These are phyloP conservation scores for Polytrichum formosum DNA, from an alignment of 225 moss, liverwort and hornwort genomes.

Conservation along the genomic window DNA sequence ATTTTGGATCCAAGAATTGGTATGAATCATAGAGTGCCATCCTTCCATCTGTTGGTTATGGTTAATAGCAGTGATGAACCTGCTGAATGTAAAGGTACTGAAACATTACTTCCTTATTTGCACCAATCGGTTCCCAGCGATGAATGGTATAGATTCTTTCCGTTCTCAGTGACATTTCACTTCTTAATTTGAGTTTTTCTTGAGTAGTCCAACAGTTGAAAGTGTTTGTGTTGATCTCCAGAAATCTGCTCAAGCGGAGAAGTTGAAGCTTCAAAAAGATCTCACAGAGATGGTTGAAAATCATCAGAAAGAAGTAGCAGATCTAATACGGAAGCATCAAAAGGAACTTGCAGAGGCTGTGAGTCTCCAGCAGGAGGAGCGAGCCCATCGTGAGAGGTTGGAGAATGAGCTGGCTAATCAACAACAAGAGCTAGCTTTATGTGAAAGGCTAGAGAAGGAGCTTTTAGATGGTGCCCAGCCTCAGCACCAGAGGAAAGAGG, in stretches of 20 bases:
- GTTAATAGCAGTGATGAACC: no score
- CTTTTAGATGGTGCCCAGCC: conserved; percentile 42
- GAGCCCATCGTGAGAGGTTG: conserved; percentile 54
- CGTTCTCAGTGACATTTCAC: no score
- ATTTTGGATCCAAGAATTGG: no score
- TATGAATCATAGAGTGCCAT: no score
- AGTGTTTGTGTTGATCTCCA: conserved; percentile 6
- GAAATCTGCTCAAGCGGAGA: conserved; percentile 31
- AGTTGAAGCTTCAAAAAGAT: conserved; percentile 31
- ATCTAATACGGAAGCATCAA: conserved; percentile 42
- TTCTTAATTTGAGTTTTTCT: no score
- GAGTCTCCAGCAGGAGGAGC: conserved; percentile 42
- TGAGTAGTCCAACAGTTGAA: no score
- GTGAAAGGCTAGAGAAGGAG: conserved; percentile 52
- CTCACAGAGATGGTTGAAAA: conserved; percentile 32
- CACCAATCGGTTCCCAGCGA: no score
- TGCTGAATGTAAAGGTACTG: no score
- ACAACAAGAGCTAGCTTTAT: conserved; percentile 40
- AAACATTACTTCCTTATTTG: no score
- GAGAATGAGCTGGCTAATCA: conserved; percentile 52
- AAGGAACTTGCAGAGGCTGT: conserved; percentile 39
- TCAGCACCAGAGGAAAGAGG: conserved; percentile 46
- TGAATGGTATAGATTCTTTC: no score
- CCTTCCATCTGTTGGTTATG: no score
- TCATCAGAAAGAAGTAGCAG: conserved; percentile 35